Evolutionary conservation across 1,284 basidiomycete genomes (phyloP).

Genomic region (Neolentinus lepideus): DNA sequence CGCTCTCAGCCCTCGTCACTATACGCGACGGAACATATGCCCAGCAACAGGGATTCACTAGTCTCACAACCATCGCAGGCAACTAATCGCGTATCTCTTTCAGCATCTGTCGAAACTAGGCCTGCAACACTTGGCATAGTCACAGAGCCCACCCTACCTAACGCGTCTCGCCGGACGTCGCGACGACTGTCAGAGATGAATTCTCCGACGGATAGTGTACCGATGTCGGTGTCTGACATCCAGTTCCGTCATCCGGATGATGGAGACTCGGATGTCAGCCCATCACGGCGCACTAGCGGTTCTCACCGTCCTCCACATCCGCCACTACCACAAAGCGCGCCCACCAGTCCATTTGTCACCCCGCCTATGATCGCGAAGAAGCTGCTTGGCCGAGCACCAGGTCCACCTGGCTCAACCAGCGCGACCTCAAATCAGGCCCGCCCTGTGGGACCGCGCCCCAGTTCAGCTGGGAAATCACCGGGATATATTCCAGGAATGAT

Average conservation of each 20-base stretch:
- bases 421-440: background rate
- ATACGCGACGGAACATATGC: background rate
- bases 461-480: background rate
- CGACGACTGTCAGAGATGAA: conserved; percentile 14
- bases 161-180: background rate
- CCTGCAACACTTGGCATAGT: background rate
- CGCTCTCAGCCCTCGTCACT: background rate
- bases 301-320: conserved; percentile 42
- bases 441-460: background rate
- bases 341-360: conserved; percentile 14
- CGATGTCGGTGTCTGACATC: conserved; percentile 61
- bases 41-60: background rate
- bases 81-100: background rate
- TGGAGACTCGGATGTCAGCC: conserved; percentile 17
- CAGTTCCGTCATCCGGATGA: conserved; percentile 52
- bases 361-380: conserved; percentile 30
- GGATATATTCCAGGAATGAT: background rate
- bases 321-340: conserved; percentile 31
- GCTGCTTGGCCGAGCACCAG: conserved; percentile 25
- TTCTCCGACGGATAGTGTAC: conserved; percentile 63
- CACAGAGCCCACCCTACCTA: background rate
- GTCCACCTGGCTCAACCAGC: background rate
- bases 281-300: conserved; percentile 21
- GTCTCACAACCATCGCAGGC: background rate
- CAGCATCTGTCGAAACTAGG: background rate